Percentiles rank a stretch among this genome's conserved stretches.
phyloP scores from a whole-genome alignment of 1,284 basidiomycete genomes.

The Malassezia furfur region DNA sequence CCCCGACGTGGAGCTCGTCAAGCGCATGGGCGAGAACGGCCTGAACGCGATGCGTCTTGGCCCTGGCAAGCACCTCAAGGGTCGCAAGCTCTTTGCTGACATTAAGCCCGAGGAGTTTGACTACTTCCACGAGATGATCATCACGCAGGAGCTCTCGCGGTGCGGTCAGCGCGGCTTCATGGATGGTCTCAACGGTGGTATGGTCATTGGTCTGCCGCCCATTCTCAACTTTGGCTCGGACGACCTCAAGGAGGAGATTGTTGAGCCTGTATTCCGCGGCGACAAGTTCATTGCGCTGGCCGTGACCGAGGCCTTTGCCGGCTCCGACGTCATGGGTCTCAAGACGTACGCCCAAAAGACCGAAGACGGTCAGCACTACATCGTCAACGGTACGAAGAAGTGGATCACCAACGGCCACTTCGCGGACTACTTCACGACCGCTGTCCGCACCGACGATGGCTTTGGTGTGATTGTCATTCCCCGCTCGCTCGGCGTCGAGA shows the following conservation, averaged over 20 bases:
- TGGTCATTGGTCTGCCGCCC: constrained; percentile 49
- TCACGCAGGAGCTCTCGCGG: constrained; percentile 74
- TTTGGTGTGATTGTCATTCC: constrained; percentile 71
- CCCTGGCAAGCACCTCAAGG: constrained; percentile 65
- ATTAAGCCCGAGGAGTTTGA: constrained; percentile 80
- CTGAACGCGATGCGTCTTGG: constrained; percentile 82
- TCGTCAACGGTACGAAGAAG: constrained; percentile 50
- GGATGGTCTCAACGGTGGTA: constrained; percentile 49
- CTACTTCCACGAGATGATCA: constrained; percentile 69
- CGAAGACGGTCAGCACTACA: constrained; percentile 62
- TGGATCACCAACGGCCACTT: constrained; percentile 85
- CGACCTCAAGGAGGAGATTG: constrained; percentile 65
- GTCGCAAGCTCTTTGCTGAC: constrained; percentile 68
- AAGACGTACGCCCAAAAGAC: constrained; percentile 70
- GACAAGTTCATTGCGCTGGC: constrained; percentile 75
- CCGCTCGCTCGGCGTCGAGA: constrained; percentile 56
- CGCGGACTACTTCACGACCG: constrained; percentile 53
- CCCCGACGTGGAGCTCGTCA: constrained; percentile 44
- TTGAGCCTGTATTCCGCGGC: constrained; percentile 69
- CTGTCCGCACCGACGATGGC: constrained; percentile 57
- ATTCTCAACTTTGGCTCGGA: constrained; percentile 71
- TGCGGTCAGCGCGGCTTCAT: constrained; percentile 59
- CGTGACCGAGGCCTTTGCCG: constrained; percentile 81
- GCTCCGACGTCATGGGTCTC: constrained; percentile 64
- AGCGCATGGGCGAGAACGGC: constrained; percentile 49